Evolutionary conservation across 139 green algal species (phyloP), one percentile per base, ranked within the genome.

Genomic region (Chlorella vulgaris): DNA sequence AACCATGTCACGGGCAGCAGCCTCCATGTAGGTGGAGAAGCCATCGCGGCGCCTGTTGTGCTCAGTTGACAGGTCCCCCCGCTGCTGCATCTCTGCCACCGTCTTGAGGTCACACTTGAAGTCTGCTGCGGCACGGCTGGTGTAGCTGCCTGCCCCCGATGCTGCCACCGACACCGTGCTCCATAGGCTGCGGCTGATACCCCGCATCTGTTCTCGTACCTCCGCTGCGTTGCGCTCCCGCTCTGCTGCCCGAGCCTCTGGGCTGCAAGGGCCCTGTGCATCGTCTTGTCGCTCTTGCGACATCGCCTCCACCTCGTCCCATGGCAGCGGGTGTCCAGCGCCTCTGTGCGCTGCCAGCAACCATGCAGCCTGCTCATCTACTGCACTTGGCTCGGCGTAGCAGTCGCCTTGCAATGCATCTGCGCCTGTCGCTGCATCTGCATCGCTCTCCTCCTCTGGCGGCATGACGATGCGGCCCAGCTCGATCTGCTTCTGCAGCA

Each of bases 401-500:
- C 5, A 8, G 22, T 31, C 15, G 55, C 5, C 55, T n/a, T 28
- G 18, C 5, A 28, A n/a, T 8, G 18, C 5, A 29, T 31, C 18
- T 28, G 55, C 55, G 28, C 5, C 21, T n/a, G 18, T 65, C 18
- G 18, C 15, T 31, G 18, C n/a, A 5, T 29, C 55, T 28, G 15
- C 18, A 31, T n/a, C 53, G 4, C 22, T 13, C 22, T 69, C 51
- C 2, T 35, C 43, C 36, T 74, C 75, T 4, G 26, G 36, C 2
- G 60, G 75, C 39, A 81, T 28, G 24, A 26, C 7, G 33, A 82
- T 66, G 42, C 65, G 76, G 0, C 76, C 62, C 76, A 82, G 62
- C 76, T 82, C 76, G 8, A 82, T 74, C 43, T 82, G 76, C 24
- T 65, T 82, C 43, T 67, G 0, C 24, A 82, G 31, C 76, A 82